These are phyloP conservation scores for Barnettozyma botsteinii DNA, from an alignment of 805 yeast species.

Conservation along the genomic window DNA sequence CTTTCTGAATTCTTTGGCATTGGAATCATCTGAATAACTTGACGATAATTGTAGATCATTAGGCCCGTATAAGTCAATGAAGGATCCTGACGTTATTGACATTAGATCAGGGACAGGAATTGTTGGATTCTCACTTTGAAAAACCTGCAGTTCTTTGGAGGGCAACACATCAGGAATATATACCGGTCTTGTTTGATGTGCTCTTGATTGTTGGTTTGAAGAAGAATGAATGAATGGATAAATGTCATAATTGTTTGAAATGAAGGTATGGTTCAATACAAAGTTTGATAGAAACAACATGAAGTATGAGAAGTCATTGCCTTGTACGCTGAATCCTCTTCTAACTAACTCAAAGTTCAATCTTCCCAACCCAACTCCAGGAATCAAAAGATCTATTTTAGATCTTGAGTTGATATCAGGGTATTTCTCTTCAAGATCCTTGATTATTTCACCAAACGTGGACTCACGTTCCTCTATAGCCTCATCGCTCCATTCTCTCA, in stretches of 20 bases:
- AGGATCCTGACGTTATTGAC: slow-evolving; percentile 73
- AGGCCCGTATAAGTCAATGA: slow-evolving; percentile 62
- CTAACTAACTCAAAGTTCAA: slow-evolving; percentile 49
- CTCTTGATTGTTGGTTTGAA: slow-evolving; percentile 40
- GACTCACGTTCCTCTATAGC: slow-evolving; percentile 40
- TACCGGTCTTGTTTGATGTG: slow-evolving; percentile 45
- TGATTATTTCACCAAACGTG: slow-evolving; percentile 35
- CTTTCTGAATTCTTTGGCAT: slow-evolving; percentile 37
- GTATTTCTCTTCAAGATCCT: slow-evolving; percentile 26
- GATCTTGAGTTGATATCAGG: slow-evolving; percentile 35
- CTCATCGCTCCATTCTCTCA: slow-evolving; percentile 58
- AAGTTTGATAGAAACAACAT: slow-evolving; percentile 55
- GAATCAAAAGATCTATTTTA: slow-evolving; percentile 42
- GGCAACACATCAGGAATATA: slow-evolving; percentile 50
- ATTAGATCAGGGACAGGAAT: slow-evolving; percentile 45
- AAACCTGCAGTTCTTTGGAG: slow-evolving; percentile 28
- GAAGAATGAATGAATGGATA: slow-evolving; percentile 52
- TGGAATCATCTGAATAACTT: slow-evolving; percentile 25
- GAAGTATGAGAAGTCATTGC: slow-evolving; percentile 61
- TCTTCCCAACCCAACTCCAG: slow-evolving; percentile 64
- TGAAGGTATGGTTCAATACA: slow-evolving; percentile 42
- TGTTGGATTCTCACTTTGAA: slow-evolving; percentile 31
- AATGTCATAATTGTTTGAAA: slow-evolving; percentile 35
- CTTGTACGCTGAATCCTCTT: slow-evolving; percentile 56
- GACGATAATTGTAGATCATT: slow-evolving; percentile 15